Evolutionary conservation across 2,329 filamentous ascomycete species (phyloP).

Genomic region (Phaeosphaeria sp.): DNA sequence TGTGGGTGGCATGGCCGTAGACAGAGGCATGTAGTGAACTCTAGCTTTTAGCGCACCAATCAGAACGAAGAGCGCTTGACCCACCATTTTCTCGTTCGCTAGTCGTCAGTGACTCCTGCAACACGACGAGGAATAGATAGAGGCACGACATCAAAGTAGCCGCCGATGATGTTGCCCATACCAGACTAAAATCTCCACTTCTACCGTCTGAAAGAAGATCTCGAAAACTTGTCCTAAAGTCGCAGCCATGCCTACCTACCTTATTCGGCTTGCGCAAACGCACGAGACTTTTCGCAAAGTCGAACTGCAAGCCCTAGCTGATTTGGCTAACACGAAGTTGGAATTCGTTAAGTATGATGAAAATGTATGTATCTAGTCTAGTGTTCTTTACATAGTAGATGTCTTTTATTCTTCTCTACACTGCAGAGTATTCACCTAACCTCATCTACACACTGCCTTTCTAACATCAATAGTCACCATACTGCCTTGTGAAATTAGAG

Average conservation of each 20-base stretch:
- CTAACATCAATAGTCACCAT: conserved; percentile 72
- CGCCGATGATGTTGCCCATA: conserved; percentile 22
- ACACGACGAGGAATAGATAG: not conserved
- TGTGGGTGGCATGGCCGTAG: not conserved
- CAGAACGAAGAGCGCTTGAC: conserved; percentile 5
- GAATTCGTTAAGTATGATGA: conserved; percentile 77
- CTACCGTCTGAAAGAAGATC: no score
- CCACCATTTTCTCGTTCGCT: conserved; percentile 19
- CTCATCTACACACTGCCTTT: not conserved
- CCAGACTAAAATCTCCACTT: conserved; percentile 19
- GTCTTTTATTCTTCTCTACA: not conserved
- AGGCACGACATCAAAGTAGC: not conserved
- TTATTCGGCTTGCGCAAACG: conserved; percentile 86
- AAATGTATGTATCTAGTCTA: conserved; percentile 63
- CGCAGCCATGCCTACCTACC: conserved; percentile 66
- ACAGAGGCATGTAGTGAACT: not conserved
- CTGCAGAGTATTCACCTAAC: not conserved
- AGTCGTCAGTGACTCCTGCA: conserved; percentile 21
- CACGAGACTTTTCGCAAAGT: conserved; percentile 91
- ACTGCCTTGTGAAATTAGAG: conserved; percentile 75
- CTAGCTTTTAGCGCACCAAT: conserved; percentile 23
- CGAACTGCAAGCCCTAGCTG: conserved; percentile 82
- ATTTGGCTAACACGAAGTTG: conserved; percentile 70
- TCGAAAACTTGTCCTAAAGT: not conserved
- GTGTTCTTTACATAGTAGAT: not conserved